Conservation (phyloP, 2,329 filamentous ascomycete species). For the Paraphoma sp. region DNA sequence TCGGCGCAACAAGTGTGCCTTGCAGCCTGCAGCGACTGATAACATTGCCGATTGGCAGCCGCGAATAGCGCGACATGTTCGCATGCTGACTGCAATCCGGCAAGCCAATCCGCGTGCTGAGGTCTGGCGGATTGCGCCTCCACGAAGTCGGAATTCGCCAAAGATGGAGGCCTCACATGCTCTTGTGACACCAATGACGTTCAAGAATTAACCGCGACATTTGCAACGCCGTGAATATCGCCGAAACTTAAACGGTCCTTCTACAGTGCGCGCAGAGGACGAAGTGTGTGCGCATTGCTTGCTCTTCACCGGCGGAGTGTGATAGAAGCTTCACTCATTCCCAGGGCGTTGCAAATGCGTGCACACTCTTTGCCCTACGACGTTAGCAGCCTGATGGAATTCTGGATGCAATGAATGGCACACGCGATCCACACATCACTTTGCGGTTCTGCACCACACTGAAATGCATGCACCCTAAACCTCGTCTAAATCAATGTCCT, state of each 20-base stretch:
- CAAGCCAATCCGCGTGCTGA: background rate
- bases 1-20: conserved; percentile 4
- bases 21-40: conserved; percentile 1
- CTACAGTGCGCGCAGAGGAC: too few species aligned
- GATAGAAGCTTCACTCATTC: too few species aligned
- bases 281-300: too few species aligned
- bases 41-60: background rate
- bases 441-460: too few species aligned
- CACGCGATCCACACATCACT: too few species aligned
- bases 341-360: too few species aligned
- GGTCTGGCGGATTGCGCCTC: background rate
- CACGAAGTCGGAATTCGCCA: background rate
- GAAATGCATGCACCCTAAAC: too few species aligned
- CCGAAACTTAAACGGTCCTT: background rate
- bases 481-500: too few species aligned
- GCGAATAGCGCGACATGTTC: background rate
- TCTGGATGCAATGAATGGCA: too few species aligned
- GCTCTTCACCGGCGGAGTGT: too few species aligned
- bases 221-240: background rate
- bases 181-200: background rate
- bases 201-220: background rate
- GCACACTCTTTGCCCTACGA: too few species aligned
- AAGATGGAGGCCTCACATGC: background rate
- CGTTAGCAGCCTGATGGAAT: too few species aligned
- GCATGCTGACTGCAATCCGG: background rate